A percentile compares a stretch with the other conserved stretches of the same genome.
phyloP scores from a whole-genome alignment of 306 rosid genomes.

The Oxytropis ochrocephala region DNA sequence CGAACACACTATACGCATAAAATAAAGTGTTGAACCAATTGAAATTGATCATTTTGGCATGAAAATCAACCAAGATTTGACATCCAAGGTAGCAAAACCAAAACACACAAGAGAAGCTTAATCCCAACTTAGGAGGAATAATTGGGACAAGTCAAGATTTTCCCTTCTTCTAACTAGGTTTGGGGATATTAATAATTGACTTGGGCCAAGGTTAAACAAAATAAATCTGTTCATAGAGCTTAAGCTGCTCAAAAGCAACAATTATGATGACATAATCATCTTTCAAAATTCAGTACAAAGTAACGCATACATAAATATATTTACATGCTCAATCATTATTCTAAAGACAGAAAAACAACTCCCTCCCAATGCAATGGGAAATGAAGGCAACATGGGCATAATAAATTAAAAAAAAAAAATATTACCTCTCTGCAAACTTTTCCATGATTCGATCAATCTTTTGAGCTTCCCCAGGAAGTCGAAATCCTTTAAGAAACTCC shows the following conservation, averaged over 20 bases:
- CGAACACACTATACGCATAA: background rate
- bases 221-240: background rate
- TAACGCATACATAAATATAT: conserved; percentile 7
- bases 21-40: background rate
- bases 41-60: background rate
- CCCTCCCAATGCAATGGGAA: background rate
- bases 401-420: background rate
- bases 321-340: background rate
- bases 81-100: conserved; percentile 1
- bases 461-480: conserved; percentile 99
- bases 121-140: background rate
- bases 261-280: background rate
- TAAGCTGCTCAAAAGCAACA: conserved; percentile 12
- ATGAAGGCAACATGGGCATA: conserved; percentile 13
- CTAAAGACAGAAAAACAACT: conserved; percentile 10
- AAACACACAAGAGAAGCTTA: background rate
- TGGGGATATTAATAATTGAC: conserved; percentile 2
- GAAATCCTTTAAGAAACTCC: conserved; percentile 95
- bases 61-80: conserved; percentile 6
- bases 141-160: background rate
- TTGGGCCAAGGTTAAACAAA: background rate
- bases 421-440: conserved; percentile 95
- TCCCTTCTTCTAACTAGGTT: background rate
- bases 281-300: background rate
- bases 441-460: conserved; percentile 99